Base-by-base conservation (phyloP, 208 protist species). In the Borovskyia barvae region DNA sequence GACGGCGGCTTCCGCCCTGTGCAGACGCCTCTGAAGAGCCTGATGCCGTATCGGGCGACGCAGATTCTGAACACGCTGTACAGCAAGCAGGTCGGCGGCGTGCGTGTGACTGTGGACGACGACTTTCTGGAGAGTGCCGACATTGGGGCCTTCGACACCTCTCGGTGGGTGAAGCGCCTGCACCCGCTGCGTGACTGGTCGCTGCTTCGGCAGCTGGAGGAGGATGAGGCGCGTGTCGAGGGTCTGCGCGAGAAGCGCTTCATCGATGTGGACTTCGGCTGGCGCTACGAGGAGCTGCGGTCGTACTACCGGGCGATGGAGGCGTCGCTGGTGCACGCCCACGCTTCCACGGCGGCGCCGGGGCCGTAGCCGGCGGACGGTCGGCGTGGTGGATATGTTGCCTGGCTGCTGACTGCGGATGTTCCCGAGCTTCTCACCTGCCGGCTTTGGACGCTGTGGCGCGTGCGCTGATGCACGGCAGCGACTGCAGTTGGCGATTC, bases 61-160 rank as follows among this genome's bases (percentile, higher is more conserved):
- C 83, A 90, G 47, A 77, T 95, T 9, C 74, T 95, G 22, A 89
- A 95, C 61, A 87, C 85, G 17, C 68, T 95, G 9, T 92, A 92
- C 77, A 77, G 78, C 51, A 83, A 85, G 46, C 83, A 92, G 50
- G 75, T 95, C 19, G 88, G 88, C 17, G 85, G 81, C 37, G 82
- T 92, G 14, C 80, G 88, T 11, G 75, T 95, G 12, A 74, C 59
- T 8, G 75, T 95, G 14, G 77, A 87, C 58, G 88, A 95, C 54
- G 76, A 87, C 25, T 92, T 88, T 63, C 58, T 95, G 29, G 75
- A 92, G 60, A 61, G 72, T 5, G 76, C 90, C 9, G 57, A 75
- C 36, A 89, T 95, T 53, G 85, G 87, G 20, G 84, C 82, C 5
- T 95, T 95, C 58, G 85, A 95, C 48, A 93, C 88, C 17, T 74